A percentile compares a stretch with the other conserved stretches of the same genome.
phyloP scores from a whole-genome alignment of 2,329 filamentous ascomycete species.

The Aspergillus tanneri region DNA sequence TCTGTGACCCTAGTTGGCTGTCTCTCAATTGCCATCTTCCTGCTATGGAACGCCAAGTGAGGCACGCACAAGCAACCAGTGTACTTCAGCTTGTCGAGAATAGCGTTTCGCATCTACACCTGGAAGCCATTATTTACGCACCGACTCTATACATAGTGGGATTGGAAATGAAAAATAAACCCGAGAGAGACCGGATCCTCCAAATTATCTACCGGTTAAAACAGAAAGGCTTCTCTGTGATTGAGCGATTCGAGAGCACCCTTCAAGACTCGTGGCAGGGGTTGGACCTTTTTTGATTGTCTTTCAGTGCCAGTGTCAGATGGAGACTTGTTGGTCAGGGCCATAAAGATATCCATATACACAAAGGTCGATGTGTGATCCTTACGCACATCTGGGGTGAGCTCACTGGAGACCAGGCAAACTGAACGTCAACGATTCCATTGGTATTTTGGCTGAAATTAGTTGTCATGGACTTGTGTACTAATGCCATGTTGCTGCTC shows the following conservation, averaged over 20 bases:
- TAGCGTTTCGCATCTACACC: background rate
- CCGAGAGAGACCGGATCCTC: background rate
- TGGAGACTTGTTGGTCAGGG: too few relatives aligned
- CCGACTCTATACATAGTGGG: background rate
- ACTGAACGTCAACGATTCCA: too few relatives aligned
- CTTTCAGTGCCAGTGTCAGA: too few relatives aligned
- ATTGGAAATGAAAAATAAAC: background rate
- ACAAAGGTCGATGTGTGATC: too few relatives aligned
- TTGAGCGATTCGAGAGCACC: background rate
- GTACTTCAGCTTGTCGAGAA: background rate
- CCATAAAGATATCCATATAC: too few relatives aligned
- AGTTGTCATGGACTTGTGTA: too few relatives aligned
- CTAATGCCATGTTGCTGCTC: too few relatives aligned
- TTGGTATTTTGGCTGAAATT: too few relatives aligned
- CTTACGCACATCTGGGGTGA: too few relatives aligned
- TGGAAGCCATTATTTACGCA: background rate
- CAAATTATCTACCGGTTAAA: background rate
- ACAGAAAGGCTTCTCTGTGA: background rate
- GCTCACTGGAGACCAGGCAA: too few relatives aligned
- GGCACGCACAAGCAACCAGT: background rate
- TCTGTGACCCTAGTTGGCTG: background rate
- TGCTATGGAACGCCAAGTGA: background rate
- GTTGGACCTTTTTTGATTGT: too few relatives aligned
- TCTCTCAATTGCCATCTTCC: constrained; percentile 1
- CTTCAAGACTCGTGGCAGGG: constrained; percentile 1